These are phyloP conservation scores for Trebouxia sp. DNA, from an alignment of 139 green algal genomes.

Conservation along the genomic window DNA sequence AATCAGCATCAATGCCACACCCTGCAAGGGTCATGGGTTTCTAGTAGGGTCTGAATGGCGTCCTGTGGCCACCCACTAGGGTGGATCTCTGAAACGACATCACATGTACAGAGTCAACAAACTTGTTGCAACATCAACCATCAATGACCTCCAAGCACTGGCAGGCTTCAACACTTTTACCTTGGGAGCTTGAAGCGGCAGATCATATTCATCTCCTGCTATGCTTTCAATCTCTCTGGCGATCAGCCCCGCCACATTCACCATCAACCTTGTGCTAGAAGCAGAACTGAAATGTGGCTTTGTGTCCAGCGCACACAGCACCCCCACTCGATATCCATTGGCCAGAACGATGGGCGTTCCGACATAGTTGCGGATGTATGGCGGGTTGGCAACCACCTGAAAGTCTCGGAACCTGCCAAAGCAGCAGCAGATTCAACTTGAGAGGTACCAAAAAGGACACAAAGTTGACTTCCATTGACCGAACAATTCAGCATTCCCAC, in stretches of 20 bases:
- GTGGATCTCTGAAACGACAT: too few species aligned
- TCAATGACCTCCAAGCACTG: too few species aligned
- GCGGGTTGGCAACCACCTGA: constrained; percentile 7
- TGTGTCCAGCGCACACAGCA: constrained; percentile 15
- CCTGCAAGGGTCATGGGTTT: too few species aligned
- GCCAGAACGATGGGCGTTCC: constrained; percentile 2
- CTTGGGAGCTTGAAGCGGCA: constrained; percentile 20
- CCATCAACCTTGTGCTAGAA: not conserved
- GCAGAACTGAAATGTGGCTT: constrained; percentile 5
- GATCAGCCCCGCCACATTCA: constrained; percentile 9
- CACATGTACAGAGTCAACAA: too few species aligned
- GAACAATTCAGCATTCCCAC: not conserved
- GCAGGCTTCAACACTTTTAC: too few species aligned
- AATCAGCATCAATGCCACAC: too few species aligned
- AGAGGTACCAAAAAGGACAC: constrained; percentile 23
- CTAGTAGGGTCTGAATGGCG: too few species aligned
- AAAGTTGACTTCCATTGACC: not conserved
- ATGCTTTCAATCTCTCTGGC: not conserved
- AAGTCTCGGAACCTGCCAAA: not conserved
- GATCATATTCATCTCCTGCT: not conserved
- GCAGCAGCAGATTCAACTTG: not conserved
- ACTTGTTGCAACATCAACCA: too few species aligned
- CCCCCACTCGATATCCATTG: constrained; percentile 13
- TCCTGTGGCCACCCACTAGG: too few species aligned
- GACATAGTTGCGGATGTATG: constrained; percentile 8